A percentile compares a stretch with the other conserved stretches of the same genome.
Evolutionary conservation across 768 basidiomycete species (phyloP).

Genomic region (Amanita molliuscula): DNA sequence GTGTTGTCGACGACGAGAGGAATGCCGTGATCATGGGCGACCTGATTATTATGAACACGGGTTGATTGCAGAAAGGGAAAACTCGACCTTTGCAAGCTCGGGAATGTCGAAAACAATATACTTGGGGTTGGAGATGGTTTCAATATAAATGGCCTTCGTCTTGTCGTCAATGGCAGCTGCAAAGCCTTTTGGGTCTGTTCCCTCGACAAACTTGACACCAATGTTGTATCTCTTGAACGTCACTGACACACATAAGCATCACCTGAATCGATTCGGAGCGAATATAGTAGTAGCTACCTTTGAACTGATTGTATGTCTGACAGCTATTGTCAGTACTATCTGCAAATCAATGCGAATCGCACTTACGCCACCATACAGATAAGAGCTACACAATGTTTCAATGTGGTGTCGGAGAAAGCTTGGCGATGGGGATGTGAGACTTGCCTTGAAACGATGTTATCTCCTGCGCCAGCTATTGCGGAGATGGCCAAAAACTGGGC

Average conservation of each 20-base stretch:
- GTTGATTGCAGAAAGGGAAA: neutral
- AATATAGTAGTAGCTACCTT: constrained; percentile 26
- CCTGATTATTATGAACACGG: constrained; percentile 18
- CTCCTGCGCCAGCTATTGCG: constrained; percentile 50
- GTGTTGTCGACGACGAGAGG: constrained; percentile 80
- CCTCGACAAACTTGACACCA: constrained; percentile 50
- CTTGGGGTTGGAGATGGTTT: constrained; percentile 75
- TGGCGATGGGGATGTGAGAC: constrained; percentile 11
- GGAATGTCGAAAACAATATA: constrained; percentile 59
- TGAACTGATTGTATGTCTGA: constrained; percentile 68
- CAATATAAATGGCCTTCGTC: constrained; percentile 69
- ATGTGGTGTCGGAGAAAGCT: neutral
- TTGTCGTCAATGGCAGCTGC: constrained; percentile 62
- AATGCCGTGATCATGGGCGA: constrained; percentile 63
- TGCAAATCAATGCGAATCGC: neutral
- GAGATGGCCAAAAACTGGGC: constrained; percentile 69
- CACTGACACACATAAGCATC: constrained; percentile 23
- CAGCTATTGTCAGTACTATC: neutral
- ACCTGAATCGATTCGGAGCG: neutral
- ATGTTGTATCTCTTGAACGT: constrained; percentile 64
- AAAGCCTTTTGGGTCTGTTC: constrained; percentile 45
- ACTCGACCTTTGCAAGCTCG: constrained; percentile 50
- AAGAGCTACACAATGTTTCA: constrained; percentile 27
- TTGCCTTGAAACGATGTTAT: constrained; percentile 71
- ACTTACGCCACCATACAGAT: constrained; percentile 60